Evolutionary conservation across 108 stramenopile species (phyloP).

Genomic region (Cyclostephanos invisitatus): DNA sequence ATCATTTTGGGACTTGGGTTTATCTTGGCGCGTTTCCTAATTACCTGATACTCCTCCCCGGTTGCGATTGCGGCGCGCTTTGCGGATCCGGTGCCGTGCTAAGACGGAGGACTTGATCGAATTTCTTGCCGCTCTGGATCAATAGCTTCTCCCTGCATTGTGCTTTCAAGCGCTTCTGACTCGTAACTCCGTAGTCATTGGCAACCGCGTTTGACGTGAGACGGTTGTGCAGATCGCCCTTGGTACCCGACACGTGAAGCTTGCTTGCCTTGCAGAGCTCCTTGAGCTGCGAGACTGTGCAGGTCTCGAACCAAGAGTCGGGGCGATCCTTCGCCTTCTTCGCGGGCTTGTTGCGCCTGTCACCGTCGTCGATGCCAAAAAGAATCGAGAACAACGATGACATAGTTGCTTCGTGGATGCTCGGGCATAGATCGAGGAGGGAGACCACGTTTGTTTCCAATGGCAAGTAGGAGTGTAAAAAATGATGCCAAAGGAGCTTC

Average conservation of each 20-base stretch:
- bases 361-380: too few species aligned
- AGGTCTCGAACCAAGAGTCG: conserved; percentile 7
- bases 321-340: neutral
- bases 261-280: conserved; percentile 14
- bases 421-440: too few species aligned
- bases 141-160: neutral
- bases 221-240: neutral
- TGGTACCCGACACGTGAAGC: conserved; percentile 1
- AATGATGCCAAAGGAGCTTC: too few species aligned
- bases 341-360: neutral
- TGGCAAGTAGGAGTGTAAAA: too few species aligned
- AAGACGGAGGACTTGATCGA: conserved; percentile 3
- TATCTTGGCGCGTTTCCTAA: too few species aligned
- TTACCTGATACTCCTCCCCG: too few species aligned
- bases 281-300: conserved; percentile 5
- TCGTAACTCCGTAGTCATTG: neutral
- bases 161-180: neutral
- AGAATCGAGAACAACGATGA: too few species aligned
- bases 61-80: neutral
- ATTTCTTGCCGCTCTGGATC: conserved; percentile 5
- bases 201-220: neutral
- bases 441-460: too few species aligned
- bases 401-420: too few species aligned
- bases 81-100: neutral
- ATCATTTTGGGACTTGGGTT: too few species aligned